phyloP scores from a whole-genome alignment of 2,329 filamentous ascomycete species.

The Fusarium anthophilum region DNA sequence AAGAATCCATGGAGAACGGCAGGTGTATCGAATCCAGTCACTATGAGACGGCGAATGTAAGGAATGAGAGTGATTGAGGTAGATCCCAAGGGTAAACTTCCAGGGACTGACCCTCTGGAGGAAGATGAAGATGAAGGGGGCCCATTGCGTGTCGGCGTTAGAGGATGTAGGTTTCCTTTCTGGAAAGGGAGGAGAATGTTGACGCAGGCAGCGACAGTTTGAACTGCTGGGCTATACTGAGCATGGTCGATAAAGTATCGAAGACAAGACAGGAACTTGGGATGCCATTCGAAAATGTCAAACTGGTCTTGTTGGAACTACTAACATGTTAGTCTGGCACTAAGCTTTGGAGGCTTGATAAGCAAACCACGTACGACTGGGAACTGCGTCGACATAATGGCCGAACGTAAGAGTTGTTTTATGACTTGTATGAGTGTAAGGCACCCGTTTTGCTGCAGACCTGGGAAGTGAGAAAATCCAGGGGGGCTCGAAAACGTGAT shows the following conservation, averaged over 20 bases:
- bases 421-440: background rate
- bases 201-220: slow-evolving; percentile 88
- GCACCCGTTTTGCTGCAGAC: background rate
- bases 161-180: slow-evolving; percentile 55
- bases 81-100: slow-evolving; percentile 19
- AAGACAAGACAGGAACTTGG: slow-evolving; percentile 88
- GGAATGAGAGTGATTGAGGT: slow-evolving; percentile 76
- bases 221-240: slow-evolving; percentile 83
- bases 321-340: slow-evolving; percentile 20
- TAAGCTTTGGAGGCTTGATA: slow-evolving; percentile 1
- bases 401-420: background rate
- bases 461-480: background rate
- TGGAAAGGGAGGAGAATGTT: slow-evolving; percentile 94
- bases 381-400: slow-evolving; percentile 40
- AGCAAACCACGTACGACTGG: slow-evolving; percentile 35
- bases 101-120: slow-evolving; percentile 43
- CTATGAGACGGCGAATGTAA: slow-evolving; percentile 88
- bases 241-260: slow-evolving; percentile 92
- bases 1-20: slow-evolving; percentile 95
- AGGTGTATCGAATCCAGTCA: slow-evolving; percentile 88
- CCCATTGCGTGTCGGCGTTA: slow-evolving; percentile 51
- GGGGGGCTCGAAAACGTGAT: background rate
- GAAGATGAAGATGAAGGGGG: slow-evolving; percentile 39
- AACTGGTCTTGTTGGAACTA: slow-evolving; percentile 64
- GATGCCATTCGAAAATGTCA: slow-evolving; percentile 93